A percentile compares a stretch with the other conserved stretches of the same genome.
phyloP scores from a whole-genome alignment of 768 basidiomycete genomes.

The Suillus subluteus region DNA sequence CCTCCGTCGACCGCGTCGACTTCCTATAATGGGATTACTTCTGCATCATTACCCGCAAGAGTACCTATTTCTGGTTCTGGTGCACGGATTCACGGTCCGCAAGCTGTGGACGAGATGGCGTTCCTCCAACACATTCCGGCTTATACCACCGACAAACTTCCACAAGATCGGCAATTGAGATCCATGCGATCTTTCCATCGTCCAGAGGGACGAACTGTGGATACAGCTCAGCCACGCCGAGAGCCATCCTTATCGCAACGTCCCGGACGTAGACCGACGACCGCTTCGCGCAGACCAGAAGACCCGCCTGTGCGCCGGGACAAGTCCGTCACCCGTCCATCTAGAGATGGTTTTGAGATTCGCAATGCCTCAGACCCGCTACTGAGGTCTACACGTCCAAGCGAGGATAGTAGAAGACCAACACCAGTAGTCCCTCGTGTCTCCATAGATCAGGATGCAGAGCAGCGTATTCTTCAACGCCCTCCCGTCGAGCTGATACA shows the following conservation, averaged over 20 bases:
- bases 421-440: slow-evolving; percentile 23
- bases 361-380: slow-evolving; percentile 22
- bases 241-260: slow-evolving; percentile 34
- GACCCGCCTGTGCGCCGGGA: slow-evolving; percentile 9
- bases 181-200: slow-evolving; percentile 67
- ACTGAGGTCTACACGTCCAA: slow-evolving; percentile 25
- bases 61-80: slow-evolving; percentile 16
- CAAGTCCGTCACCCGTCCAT: slow-evolving; percentile 14
- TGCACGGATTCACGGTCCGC: slow-evolving; percentile 29
- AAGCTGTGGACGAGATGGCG: slow-evolving; percentile 16
- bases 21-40: slow-evolving; percentile 16
- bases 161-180: slow-evolving; percentile 40
- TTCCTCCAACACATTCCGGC: slow-evolving; percentile 25
- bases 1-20: slow-evolving; percentile 19
- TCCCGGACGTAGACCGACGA: slow-evolving; percentile 42
- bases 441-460: slow-evolving; percentile 26
- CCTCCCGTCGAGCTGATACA: slow-evolving; percentile 27
- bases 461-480: slow-evolving; percentile 29
- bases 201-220: slow-evolving; percentile 38
- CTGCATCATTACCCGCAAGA: slow-evolving; percentile 17
- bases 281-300: slow-evolving; percentile 24
- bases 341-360: slow-evolving; percentile 10
- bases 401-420: slow-evolving; percentile 31
- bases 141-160: slow-evolving; percentile 23
- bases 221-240: slow-evolving; percentile 37